These are phyloP conservation scores for Cordyceps javanica DNA, from an alignment of 2,329 filamentous ascomycete species.

Conservation along the genomic window DNA sequence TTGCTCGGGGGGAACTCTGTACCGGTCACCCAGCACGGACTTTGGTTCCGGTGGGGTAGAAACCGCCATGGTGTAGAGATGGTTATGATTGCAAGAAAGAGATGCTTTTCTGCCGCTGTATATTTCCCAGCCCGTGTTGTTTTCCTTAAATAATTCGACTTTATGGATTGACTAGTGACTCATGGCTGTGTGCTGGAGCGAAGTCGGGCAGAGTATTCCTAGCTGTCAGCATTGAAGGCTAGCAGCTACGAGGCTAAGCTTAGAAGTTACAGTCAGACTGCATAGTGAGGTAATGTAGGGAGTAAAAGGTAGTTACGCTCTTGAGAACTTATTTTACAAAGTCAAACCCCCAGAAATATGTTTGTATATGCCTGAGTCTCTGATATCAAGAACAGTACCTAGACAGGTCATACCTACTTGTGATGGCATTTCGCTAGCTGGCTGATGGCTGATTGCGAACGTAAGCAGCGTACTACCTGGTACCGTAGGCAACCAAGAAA, in stretches of 20 bases:
- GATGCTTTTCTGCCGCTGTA: background rate
- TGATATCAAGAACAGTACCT: too few species aligned
- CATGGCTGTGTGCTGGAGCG: background rate
- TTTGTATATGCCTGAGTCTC: too few species aligned
- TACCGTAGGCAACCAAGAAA: background rate
- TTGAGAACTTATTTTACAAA: too few species aligned
- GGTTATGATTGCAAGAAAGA: background rate
- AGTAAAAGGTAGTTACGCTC: too few species aligned
- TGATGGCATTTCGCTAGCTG: too few species aligned
- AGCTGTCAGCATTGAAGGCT: background rate
- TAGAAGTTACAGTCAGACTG: background rate
- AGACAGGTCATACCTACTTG: too few species aligned
- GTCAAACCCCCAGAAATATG: too few species aligned
- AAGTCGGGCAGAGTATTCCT: background rate
- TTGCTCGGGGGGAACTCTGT: slow-evolving; percentile 10
- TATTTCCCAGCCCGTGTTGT: background rate
- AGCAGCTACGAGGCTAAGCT: background rate
- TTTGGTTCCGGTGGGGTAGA: background rate
- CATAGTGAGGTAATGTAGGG: background rate
- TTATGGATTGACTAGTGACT: background rate
- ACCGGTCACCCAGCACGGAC: background rate
- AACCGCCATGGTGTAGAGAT: background rate
- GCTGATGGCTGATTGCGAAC: too few species aligned
- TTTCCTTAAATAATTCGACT: background rate
- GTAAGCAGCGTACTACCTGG: background rate